Percentiles rank a stretch among this genome's conserved stretches.
phyloP scores from a whole-genome alignment of 805 yeast genomes.

The Pichia kluyveri region DNA sequence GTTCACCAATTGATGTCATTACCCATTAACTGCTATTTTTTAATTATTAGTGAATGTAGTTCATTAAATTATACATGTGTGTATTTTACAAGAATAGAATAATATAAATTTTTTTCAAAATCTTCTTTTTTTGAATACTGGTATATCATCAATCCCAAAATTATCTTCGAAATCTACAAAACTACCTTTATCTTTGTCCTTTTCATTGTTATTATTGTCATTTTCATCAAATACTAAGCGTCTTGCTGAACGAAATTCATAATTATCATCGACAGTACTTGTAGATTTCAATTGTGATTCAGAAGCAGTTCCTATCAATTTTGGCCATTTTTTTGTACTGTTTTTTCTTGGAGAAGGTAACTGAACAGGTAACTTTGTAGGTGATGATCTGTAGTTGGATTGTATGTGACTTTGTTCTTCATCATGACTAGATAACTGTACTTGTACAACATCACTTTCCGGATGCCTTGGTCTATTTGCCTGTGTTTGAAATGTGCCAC shows the following conservation, averaged over 20 bases:
- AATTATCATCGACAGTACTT: background rate
- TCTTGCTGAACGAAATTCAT: background rate
- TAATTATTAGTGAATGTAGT: too few species aligned
- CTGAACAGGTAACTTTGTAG: conserved; percentile 22
- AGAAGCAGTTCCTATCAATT: conserved; percentile 35
- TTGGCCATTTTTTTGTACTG: conserved; percentile 37
- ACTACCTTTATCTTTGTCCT: background rate
- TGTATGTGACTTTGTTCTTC: background rate
- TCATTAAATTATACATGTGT: too few species aligned
- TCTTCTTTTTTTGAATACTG: conserved; percentile 6
- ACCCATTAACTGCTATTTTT: too few species aligned
- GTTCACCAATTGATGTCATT: too few species aligned
- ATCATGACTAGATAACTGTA: too few species aligned
- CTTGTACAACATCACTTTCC: too few species aligned
- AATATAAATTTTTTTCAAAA: background rate
- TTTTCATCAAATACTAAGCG: background rate
- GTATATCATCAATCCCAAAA: conserved; percentile 5
- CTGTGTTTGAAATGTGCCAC: conserved; percentile 16
- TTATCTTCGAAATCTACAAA: conserved; percentile 4
- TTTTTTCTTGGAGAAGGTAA: conserved; percentile 48
- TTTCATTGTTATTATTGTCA: background rate
- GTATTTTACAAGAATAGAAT: too few species aligned
- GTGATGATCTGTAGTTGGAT: background rate
- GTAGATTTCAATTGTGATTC: conserved; percentile 25
- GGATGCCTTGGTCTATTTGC: background rate